Evolutionary conservation across 2,329 filamentous ascomycete genomes (phyloP).

Genomic region (Lasiodiplodia gonubiensis): DNA sequence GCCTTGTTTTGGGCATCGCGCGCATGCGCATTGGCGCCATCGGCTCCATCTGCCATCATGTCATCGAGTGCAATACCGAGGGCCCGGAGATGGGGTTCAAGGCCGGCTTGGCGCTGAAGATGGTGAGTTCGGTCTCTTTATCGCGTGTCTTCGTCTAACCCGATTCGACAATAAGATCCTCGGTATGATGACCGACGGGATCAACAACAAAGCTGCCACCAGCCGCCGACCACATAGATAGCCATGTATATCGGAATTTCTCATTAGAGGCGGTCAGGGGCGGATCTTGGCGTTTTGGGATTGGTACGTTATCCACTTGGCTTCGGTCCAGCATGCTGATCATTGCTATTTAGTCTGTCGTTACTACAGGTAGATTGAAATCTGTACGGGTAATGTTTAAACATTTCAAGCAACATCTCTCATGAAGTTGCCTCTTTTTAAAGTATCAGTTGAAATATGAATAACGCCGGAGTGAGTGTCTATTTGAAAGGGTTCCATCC

Average conservation of each 20-base stretch:
- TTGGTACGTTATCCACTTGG: not conserved
- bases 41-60: constrained; percentile 38
- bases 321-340: not conserved
- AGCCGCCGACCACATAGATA: not conserved
- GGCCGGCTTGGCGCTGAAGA: constrained; percentile 13
- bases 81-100: constrained; percentile 23
- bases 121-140: not conserved
- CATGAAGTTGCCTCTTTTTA: not conserved
- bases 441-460: not conserved
- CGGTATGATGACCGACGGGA: constrained; percentile 16
- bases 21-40: constrained; percentile 18
- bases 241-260: not conserved
- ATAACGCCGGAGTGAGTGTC: not conserved
- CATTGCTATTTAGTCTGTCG: not conserved
- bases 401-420: not conserved
- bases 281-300: not conserved
- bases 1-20: constrained; percentile 7
- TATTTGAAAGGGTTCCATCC: not conserved
- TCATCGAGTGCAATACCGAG: constrained; percentile 31
- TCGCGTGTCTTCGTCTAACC: not conserved
- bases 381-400: not conserved
- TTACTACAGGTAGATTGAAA: not conserved
- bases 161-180: not conserved
- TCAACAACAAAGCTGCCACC: constrained; percentile 10
- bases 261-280: not conserved